Percentiles rank a stretch among this genome's conserved stretches.
Evolutionary conservation across 768 basidiomycete genomes (phyloP).

Genomic region (Leccinum truebloodii): DNA sequence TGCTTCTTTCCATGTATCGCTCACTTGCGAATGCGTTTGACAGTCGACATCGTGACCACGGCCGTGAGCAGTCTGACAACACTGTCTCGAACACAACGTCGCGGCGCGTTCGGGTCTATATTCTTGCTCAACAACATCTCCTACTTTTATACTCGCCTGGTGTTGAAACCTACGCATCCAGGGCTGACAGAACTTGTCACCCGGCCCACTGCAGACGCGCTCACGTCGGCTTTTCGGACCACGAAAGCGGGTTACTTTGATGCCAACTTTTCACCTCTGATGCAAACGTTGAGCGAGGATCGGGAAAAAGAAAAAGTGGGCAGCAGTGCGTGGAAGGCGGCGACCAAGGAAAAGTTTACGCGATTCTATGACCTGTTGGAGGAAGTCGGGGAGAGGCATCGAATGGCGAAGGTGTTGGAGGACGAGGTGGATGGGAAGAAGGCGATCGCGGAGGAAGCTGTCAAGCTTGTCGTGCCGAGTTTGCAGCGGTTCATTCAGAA

Average conservation of each 20-base stretch:
- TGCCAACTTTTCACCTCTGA: slow-evolving; percentile 75
- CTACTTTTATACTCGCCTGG: slow-evolving; percentile 61
- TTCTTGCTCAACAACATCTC: slow-evolving; percentile 82
- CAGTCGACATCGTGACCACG: slow-evolving; percentile 77
- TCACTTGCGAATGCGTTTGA: not conserved
- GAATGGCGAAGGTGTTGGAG: slow-evolving; percentile 64
- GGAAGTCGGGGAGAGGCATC: slow-evolving; percentile 76
- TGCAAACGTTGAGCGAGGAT: slow-evolving; percentile 60
- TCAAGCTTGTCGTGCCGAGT: slow-evolving; percentile 73
- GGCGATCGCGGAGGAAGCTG: slow-evolving; percentile 68
- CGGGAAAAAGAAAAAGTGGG: slow-evolving; percentile 46
- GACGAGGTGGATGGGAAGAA: slow-evolving; percentile 64
- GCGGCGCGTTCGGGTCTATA: slow-evolving; percentile 68
- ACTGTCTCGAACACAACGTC: slow-evolving; percentile 59
- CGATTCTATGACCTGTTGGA: slow-evolving; percentile 81
- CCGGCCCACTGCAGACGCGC: slow-evolving; percentile 56
- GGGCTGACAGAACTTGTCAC: slow-evolving; percentile 55
- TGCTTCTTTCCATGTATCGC: not conserved
- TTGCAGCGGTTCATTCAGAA: slow-evolving; percentile 75
- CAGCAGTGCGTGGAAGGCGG: slow-evolving; percentile 47
- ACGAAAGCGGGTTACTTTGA: slow-evolving; percentile 87
- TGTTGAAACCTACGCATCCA: slow-evolving; percentile 51
- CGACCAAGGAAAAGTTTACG: slow-evolving; percentile 80
- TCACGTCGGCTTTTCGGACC: slow-evolving; percentile 73
- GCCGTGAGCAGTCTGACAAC: slow-evolving; percentile 59